phyloP scores from a whole-genome alignment of 495 filamentous ascomycete species.

The Penicillium ucsense region DNA sequence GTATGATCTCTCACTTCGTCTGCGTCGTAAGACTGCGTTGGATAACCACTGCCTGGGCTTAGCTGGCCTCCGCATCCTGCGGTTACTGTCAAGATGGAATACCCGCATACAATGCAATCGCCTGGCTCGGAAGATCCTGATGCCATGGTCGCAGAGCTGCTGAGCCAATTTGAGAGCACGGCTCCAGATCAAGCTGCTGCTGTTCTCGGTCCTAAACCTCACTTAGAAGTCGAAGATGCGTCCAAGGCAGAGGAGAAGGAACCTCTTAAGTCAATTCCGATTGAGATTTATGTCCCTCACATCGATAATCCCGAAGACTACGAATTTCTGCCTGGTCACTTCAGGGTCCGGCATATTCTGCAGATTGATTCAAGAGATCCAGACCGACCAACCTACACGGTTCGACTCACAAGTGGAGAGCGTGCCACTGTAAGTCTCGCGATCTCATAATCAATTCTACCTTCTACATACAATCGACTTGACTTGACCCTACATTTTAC shows the following conservation, averaged over 20 bases:
- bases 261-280: neutral
- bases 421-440: constrained; percentile 29
- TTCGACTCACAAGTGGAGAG: constrained; percentile 39
- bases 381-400: constrained; percentile 25
- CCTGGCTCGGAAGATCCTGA: constrained; percentile 8
- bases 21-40: neutral
- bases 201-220: neutral
- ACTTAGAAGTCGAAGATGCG: neutral
- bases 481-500: no score
- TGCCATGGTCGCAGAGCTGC: constrained; percentile 10
- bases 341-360: constrained; percentile 29
- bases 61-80: neutral
- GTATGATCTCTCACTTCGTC: neutral
- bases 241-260: neutral
- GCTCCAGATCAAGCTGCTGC: neutral
- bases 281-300: constrained; percentile 28
- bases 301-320: constrained; percentile 37
- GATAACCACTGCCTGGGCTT: neutral
- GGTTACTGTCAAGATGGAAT: neutral
- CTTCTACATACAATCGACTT: constrained; percentile 5
- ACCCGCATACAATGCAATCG: neutral
- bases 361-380: constrained; percentile 19
- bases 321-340: constrained; percentile 37
- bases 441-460: neutral
- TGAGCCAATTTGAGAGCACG: constrained; percentile 8